Conservation (phyloP, 208 protist genomes). For the Trypanosoma congolense region DNA sequence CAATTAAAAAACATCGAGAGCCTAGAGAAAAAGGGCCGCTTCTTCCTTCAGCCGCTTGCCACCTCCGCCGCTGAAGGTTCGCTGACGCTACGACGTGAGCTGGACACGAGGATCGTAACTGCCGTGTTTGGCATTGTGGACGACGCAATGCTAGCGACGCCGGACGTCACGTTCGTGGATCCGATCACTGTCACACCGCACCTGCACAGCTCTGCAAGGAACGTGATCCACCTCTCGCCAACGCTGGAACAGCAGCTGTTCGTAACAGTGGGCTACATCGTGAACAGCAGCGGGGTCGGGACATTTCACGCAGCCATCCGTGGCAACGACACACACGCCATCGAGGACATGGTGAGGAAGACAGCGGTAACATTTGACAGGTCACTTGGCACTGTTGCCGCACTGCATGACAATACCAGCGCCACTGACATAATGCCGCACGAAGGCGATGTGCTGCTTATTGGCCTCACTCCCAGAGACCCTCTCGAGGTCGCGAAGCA, state of each 20-base stretch:
- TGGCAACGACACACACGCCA: neutral
- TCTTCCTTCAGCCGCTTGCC: neutral
- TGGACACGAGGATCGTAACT: neutral
- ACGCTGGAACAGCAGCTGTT: slow-evolving; percentile 14
- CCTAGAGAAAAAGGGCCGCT: neutral
- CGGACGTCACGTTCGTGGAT: slow-evolving; percentile 1
- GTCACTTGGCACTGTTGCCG: slow-evolving; percentile 1
- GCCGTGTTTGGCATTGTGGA: slow-evolving; percentile 1
- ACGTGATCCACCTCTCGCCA: slow-evolving; percentile 1
- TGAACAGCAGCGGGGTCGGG: neutral
- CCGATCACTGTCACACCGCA: neutral
- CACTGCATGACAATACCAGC: neutral
- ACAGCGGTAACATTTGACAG: slow-evolving; percentile 7
- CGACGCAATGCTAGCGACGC: neutral
- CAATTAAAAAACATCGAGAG: neutral
- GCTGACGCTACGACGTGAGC: neutral
- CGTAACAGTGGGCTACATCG: neutral
- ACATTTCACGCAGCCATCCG: neutral
- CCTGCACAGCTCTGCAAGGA: neutral
- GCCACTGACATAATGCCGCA: neutral
- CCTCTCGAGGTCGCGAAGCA: slow-evolving; percentile 15
- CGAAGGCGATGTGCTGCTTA: slow-evolving; percentile 6
- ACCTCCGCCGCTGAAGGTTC: neutral
- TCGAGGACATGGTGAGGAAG: neutral
- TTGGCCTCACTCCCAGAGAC: slow-evolving; percentile 18